Base-by-base conservation (phyloP, 257 asterid genomes). In the Linderniella brevidens region DNA sequence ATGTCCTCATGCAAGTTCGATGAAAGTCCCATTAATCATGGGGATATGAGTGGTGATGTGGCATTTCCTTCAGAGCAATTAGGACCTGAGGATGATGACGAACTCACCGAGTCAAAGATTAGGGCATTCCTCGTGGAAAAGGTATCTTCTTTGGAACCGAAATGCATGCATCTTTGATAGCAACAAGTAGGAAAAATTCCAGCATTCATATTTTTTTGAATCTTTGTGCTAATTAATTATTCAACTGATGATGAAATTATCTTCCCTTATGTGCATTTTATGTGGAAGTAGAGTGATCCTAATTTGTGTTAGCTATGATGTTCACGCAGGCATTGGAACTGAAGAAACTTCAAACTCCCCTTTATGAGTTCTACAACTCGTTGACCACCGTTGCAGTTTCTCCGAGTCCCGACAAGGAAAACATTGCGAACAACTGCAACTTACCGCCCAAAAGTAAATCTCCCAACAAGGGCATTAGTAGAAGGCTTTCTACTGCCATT, bases 361-460 rank as follows among this genome's bases (percentile, higher is more conserved):
- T 90, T 57, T 90, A 77, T 65, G 88, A 80, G 60, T 86, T 90
- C 65, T 79, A 79, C 61, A 90, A 79, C 58, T 85, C 99, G 13
- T 53, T 77, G 74, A 90, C 73, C 60, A 90, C 73, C 60, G 73
- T 80, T 61, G 65, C 75, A 57, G 56, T 58, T 54, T 64, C 92
- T 55, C 49, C 76, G 13, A 76, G 77, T 70, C 77, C 76, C 42
- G 74, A 80, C 73, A 85, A 81, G 76, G 99, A 90, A 71, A 90
- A 90, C 56, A 55, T 77, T 46, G 55, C 80, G 29, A 79, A 63
- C 64, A 86, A 71, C 54, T 48, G 73, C 64, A 77, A 76, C 59
- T 74, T 90, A 58, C 99, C 99, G 18, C 99, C 93, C 16, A 86
- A 82, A 65, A 79, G 95, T 64, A 75, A 61, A 64, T 90, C 99